Percentiles rank a stretch among this genome's conserved stretches.
phyloP scores from a whole-genome alignment of 2,329 filamentous ascomycete species.

The Colletotrichum viniferum region DNA sequence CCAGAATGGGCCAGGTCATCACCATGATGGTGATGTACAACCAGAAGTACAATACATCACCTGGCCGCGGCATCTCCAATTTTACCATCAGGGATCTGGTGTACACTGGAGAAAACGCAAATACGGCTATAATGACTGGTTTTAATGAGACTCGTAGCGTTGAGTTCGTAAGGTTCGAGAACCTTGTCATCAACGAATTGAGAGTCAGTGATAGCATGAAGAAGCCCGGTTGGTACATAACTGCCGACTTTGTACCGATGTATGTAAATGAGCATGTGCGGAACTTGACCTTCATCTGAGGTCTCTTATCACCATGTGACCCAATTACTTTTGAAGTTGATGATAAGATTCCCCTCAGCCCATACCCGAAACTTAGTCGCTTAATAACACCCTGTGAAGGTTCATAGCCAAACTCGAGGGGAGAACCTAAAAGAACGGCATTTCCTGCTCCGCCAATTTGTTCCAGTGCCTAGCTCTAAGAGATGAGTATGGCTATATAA shows the following conservation, averaged over 20 bases:
- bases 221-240: slow-evolving; percentile 15
- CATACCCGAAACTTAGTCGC: not conserved
- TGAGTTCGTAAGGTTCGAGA: slow-evolving; percentile 27
- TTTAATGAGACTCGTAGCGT: slow-evolving; percentile 12
- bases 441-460: not conserved
- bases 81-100: slow-evolving; percentile 29
- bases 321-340: not conserved
- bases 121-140: slow-evolving; percentile 23
- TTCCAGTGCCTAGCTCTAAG: not conserved
- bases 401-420: not conserved
- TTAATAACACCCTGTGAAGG: not conserved
- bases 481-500: not conserved
- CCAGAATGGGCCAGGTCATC: slow-evolving; percentile 31
- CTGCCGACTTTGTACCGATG: slow-evolving; percentile 9
- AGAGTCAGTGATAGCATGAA: slow-evolving; percentile 23
- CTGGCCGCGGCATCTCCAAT: slow-evolving; percentile 32
- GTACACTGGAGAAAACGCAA: slow-evolving; percentile 15
- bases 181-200: slow-evolving; percentile 26
- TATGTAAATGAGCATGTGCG: slow-evolving; percentile 25
- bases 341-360: not conserved
- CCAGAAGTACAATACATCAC: slow-evolving; percentile 33
- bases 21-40: slow-evolving; percentile 36
- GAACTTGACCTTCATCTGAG: slow-evolving; percentile 8
- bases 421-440: accelerated
- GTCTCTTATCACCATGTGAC: not conserved